A percentile compares a stretch with the other conserved stretches of the same genome.
phyloP scores from a whole-genome alignment of 352 stramenopile species.

The Phytophthora kernoviae region DNA sequence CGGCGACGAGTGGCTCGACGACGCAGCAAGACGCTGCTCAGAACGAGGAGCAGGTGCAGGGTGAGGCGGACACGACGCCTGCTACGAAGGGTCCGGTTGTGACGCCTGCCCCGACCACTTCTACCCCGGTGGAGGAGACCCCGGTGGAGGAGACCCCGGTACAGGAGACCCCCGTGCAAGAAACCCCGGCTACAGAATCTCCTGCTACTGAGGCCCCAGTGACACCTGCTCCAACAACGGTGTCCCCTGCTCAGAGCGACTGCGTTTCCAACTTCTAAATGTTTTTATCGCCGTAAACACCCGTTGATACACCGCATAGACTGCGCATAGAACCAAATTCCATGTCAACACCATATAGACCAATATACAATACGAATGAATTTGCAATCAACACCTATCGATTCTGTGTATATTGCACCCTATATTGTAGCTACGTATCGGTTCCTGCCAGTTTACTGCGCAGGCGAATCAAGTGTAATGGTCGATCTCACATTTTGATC shows the following conservation, averaged over 20 bases:
- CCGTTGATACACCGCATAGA: too few species aligned
- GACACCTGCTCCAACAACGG: slow-evolving; percentile 1
- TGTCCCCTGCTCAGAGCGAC: neutral
- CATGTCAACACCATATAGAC: too few species aligned
- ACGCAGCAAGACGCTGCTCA: slow-evolving; percentile 19
- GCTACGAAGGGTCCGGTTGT: neutral
- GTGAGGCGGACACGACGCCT: neutral
- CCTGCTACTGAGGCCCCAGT: neutral
- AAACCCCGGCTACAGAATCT: neutral
- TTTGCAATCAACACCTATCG: too few species aligned
- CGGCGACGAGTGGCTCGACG: slow-evolving; percentile 12
- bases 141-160: neutral
- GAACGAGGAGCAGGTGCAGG: slow-evolving; percentile 22
- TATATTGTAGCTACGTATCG: too few species aligned
- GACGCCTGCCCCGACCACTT: neutral
- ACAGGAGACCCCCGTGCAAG: neutral
- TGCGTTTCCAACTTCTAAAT: slow-evolving; percentile 5
- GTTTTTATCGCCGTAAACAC: too few species aligned
- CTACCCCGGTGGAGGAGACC: neutral
- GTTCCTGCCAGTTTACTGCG: too few species aligned
- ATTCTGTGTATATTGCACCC: too few species aligned
- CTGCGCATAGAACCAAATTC: too few species aligned
- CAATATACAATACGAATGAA: too few species aligned
- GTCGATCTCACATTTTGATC: too few species aligned
- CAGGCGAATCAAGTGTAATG: too few species aligned